Percentiles rank a stretch among this genome's conserved stretches.
phyloP scores from a whole-genome alignment of 805 yeast species.

The Wickerhamomyces canadensis region DNA sequence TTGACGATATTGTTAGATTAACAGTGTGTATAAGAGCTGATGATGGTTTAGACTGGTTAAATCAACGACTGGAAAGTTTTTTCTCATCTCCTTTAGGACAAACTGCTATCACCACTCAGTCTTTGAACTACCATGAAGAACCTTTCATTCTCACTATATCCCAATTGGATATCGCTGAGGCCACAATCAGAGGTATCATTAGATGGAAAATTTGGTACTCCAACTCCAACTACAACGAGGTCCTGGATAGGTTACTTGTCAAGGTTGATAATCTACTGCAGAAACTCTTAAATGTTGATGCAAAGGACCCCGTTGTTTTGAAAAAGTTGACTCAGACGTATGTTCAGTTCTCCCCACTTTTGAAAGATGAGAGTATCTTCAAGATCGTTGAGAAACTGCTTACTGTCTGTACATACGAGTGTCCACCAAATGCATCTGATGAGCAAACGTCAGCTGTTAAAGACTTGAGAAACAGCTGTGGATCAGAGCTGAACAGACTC shows the following conservation, averaged over 20 bases:
- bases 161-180: constrained; percentile 82
- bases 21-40: constrained; percentile 82
- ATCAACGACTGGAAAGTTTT: constrained; percentile 61
- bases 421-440: constrained; percentile 60
- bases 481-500: constrained; percentile 88
- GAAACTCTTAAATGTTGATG: constrained; percentile 65
- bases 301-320: constrained; percentile 73
- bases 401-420: constrained; percentile 78
- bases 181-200: constrained; percentile 85
- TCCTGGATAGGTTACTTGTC: constrained; percentile 44
- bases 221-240: constrained; percentile 45
- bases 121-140: constrained; percentile 52
- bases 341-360: constrained; percentile 88
- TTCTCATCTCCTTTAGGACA: constrained; percentile 68
- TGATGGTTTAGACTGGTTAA: constrained; percentile 78
- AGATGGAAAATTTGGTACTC: constrained; percentile 94
- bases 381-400: constrained; percentile 78
- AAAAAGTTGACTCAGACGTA: constrained; percentile 86
- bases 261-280: constrained; percentile 69
- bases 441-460: constrained; percentile 76
- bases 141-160: constrained; percentile 74
- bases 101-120: constrained; percentile 49
- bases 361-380: constrained; percentile 80
- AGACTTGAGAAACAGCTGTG: constrained; percentile 86
- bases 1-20: constrained; percentile 87